A percentile compares a stretch with the other conserved stretches of the same genome.
These are phyloP conservation scores for Cyanidiococcus yangmingshanensis DNA, from an alignment of 23 red algal species.

Conservation along the genomic window DNA sequence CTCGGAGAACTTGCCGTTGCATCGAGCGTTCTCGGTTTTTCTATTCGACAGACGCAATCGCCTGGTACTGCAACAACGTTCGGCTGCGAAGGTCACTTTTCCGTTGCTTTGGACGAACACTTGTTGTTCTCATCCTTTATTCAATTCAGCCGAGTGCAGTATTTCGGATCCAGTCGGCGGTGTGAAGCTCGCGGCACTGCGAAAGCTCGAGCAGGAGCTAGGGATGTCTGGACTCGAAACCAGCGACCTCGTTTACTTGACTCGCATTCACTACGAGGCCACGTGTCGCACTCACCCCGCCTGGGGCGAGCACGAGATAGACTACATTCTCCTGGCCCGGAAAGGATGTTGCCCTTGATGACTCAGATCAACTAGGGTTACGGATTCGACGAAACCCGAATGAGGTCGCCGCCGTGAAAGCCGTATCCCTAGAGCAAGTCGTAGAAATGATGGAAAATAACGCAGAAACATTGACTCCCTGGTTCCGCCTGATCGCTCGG, in stretches of 20 bases:
- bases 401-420: slow-evolving; percentile 43
- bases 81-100: slow-evolving; percentile 75
- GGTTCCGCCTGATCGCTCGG: slow-evolving; percentile 34
- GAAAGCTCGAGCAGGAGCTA: slow-evolving; percentile 88
- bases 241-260: slow-evolving; percentile 67
- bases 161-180: slow-evolving; percentile 30
- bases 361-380: slow-evolving; percentile 30
- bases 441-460: slow-evolving; percentile 7
- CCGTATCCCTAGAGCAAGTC: not conserved
- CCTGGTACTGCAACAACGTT: slow-evolving; percentile 80
- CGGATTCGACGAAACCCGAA: slow-evolving; percentile 36
- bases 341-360: not conserved
- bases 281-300: slow-evolving; percentile 27
- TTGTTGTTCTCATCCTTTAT: slow-evolving; percentile 83
- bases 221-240: slow-evolving; percentile 33
- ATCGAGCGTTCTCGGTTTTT: slow-evolving; percentile 86
- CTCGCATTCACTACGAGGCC: slow-evolving; percentile 76
- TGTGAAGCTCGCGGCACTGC: slow-evolving; percentile 58
- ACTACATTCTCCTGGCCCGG: slow-evolving; percentile 66
- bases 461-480: slow-evolving; percentile 27
- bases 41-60: slow-evolving; percentile 56
- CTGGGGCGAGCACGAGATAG: slow-evolving; percentile 97
- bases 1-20: slow-evolving; percentile 42
- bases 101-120: slow-evolving; percentile 89
- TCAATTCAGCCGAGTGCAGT: slow-evolving; percentile 35